Evolutionary conservation across 306 rosid genomes (phyloP).

Genomic region (Pueraria montana): DNA sequence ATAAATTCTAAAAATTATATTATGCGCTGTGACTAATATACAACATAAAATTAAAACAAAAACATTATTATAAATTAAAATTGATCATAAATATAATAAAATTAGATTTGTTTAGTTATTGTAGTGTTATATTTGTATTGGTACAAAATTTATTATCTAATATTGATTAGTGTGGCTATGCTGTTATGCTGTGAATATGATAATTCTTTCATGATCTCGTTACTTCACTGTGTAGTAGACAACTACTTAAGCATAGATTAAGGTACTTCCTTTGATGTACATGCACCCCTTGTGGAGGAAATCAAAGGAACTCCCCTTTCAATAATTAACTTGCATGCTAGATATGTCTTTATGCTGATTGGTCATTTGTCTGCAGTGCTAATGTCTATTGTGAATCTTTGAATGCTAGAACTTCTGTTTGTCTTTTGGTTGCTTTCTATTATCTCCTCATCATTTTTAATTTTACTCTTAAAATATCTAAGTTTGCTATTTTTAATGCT

Average conservation of each 20-base stretch:
- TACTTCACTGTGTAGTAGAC: not conserved
- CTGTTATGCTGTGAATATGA: not conserved
- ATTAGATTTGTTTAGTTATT: too few relatives aligned
- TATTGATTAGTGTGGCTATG: not conserved
- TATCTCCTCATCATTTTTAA: not conserved
- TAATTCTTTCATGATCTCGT: slow-evolving; percentile 1
- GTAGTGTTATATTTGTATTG: too few relatives aligned
- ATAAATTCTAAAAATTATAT: not conserved
- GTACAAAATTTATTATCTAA: too few relatives aligned
- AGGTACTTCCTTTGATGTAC: too few relatives aligned
- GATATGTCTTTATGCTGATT: slow-evolving; percentile 17
- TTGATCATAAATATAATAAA: too few relatives aligned
- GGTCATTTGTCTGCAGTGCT: slow-evolving; percentile 18
- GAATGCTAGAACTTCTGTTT: slow-evolving; percentile 34
- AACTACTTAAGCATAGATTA: not conserved
- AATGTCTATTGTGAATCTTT: slow-evolving; percentile 44
- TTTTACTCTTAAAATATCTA: not conserved
- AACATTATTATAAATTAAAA: not conserved
- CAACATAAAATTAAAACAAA: too few relatives aligned
- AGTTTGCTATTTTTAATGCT: not conserved
- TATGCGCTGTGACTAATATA: not conserved
- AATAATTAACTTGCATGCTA: not conserved
- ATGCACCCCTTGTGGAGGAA: not conserved
- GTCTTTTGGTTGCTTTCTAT: slow-evolving; percentile 6
- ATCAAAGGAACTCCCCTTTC: too few relatives aligned